Conservation (phyloP, 306 rosid species). For the Corylus heterophylla region DNA sequence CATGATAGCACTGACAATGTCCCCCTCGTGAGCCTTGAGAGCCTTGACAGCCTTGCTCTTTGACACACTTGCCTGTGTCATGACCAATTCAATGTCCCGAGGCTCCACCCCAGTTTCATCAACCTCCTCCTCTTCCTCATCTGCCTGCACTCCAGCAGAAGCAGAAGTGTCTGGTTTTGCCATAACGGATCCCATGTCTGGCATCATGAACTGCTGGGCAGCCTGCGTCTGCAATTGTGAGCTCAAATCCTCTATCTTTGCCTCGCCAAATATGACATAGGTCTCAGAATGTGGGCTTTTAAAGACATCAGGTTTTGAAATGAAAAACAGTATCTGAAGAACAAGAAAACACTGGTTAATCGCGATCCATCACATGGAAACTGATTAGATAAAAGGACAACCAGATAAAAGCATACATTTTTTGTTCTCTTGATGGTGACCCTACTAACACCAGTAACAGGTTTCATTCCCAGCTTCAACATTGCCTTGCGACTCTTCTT, state of each 20-base stretch:
- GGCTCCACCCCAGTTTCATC: conserved; percentile 76
- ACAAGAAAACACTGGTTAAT: conserved; percentile 11
- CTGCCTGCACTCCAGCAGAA: conserved; percentile 45
- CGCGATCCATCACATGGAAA: neutral
- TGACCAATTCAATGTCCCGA: conserved; percentile 82
- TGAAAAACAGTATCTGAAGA: conserved; percentile 71
- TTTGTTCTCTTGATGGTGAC: conserved; percentile 91
- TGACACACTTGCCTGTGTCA: conserved; percentile 92
- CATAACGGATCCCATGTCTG: conserved; percentile 63
- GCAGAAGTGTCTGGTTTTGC: conserved; percentile 58
- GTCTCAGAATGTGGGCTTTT: conserved; percentile 90
- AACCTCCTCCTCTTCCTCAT: conserved; percentile 72
- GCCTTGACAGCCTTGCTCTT: conserved; percentile 91
- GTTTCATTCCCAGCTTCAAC: conserved; percentile 92
- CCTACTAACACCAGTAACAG: conserved; percentile 83
- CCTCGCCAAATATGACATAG: conserved; percentile 80
- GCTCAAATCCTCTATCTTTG: conserved; percentile 86
- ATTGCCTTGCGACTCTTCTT: conserved; percentile 97
- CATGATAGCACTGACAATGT: conserved; percentile 91
- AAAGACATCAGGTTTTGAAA: conserved; percentile 92
- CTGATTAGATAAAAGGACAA: neutral
- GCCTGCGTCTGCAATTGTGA: conserved; percentile 90
- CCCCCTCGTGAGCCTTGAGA: conserved; percentile 74
- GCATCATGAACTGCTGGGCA: conserved; percentile 92
- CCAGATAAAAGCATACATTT: conserved; percentile 43